Percentiles rank a stretch among this genome's conserved stretches.
Evolutionary conservation across 2,329 filamentous ascomycete species (phyloP).

Genomic region (Trichophaea hybrida): DNA sequence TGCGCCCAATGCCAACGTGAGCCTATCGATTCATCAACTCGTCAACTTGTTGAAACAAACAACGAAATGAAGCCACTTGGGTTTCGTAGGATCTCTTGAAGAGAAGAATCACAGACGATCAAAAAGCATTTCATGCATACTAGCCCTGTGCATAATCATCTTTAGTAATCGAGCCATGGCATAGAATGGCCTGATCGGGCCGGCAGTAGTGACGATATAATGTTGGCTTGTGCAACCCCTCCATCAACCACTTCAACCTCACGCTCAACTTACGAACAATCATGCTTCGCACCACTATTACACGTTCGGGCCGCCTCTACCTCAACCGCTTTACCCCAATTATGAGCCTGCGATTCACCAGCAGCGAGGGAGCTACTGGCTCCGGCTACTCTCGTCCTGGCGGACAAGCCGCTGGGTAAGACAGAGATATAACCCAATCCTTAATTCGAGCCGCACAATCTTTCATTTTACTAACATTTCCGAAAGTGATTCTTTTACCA

Average conservation of each 20-base stretch:
- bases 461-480: not conserved
- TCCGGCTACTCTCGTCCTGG: slow-evolving; percentile 19
- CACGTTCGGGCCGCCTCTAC: slow-evolving; percentile 40
- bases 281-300: slow-evolving; percentile 51
- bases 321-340: slow-evolving; percentile 49
- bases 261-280: slow-evolving; percentile 25
- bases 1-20: too few species aligned
- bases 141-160: too few species aligned
- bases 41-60: too few species aligned
- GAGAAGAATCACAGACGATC: too few species aligned
- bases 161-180: too few species aligned
- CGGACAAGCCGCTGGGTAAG: slow-evolving; percentile 18
- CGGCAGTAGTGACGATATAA: too few species aligned
- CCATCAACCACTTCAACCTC: not conserved
- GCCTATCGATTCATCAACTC: too few species aligned
- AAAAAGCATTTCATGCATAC: too few species aligned
- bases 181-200: too few species aligned
- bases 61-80: too few species aligned
- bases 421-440: slow-evolving; percentile 5
- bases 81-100: too few species aligned
- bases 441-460: not conserved
- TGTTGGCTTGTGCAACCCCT: too few species aligned
- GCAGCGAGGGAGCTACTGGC: slow-evolving; percentile 58
- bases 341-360: slow-evolving; percentile 37
- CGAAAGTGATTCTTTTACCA: slow-evolving; percentile 74